Percentiles rank a stretch among this genome's conserved stretches.
phyloP scores from a whole-genome alignment of 164 flowering plant species.

The Aristolochia contorta region DNA sequence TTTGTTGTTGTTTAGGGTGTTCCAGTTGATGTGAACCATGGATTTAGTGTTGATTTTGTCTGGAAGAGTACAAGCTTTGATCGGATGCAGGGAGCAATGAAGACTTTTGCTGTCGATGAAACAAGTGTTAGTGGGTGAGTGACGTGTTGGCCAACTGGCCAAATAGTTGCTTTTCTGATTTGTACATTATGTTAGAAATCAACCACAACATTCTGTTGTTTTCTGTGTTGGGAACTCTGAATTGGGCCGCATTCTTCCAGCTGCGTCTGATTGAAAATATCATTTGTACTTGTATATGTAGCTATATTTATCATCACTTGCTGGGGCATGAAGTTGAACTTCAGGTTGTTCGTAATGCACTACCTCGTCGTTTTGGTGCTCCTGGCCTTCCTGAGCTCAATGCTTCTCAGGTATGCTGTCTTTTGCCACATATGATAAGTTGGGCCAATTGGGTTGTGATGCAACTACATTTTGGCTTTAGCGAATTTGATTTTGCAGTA shows the following conservation, averaged over 20 bases:
- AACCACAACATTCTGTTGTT: too few relatives aligned
- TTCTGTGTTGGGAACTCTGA: too few relatives aligned
- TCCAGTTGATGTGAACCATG: conserved; percentile 95
- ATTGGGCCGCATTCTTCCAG: too few relatives aligned
- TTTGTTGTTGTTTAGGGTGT: conserved; percentile 51
- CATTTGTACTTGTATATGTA: conserved; percentile 9
- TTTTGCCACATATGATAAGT: not conserved
- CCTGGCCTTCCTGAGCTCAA: conserved; percentile 99
- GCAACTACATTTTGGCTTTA: too few relatives aligned
- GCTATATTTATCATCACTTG: conserved; percentile 94
- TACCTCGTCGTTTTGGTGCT: conserved; percentile 99
- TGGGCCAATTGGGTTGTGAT: not conserved
- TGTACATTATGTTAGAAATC: not conserved
- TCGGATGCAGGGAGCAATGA: conserved; percentile 99
- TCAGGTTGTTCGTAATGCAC: conserved; percentile 87
- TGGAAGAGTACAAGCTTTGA: conserved; percentile 99
- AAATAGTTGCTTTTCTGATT: not conserved
- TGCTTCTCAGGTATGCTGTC: conserved; percentile 83
- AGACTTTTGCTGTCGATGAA: conserved; percentile 97
- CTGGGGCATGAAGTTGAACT: conserved; percentile 98
- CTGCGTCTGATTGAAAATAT: too few relatives aligned
- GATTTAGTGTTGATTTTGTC: conserved; percentile 98
- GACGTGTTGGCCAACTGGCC: not conserved
- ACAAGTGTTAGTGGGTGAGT: conserved; percentile 99
- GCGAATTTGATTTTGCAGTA: too few relatives aligned